Evolutionary conservation across 176 grass and related monocot species (phyloP).

Genomic region (Aechmea fasciata): DNA sequence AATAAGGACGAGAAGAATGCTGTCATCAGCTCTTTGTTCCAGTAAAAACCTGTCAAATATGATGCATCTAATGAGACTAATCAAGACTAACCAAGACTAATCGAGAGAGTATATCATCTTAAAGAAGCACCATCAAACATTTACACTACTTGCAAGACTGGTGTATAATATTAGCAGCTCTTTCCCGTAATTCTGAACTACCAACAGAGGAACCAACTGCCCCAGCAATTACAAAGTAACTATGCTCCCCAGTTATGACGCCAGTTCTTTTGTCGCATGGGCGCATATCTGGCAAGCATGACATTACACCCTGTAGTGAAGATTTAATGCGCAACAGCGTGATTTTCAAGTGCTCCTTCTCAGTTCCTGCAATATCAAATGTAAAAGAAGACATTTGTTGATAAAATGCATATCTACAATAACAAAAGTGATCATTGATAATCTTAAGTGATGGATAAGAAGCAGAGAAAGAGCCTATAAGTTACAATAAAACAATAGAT

Average conservation of each 20-base stretch:
- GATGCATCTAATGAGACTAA: conserved; percentile 23
- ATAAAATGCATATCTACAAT: neutral
- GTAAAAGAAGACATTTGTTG: neutral
- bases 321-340: conserved; percentile 87
- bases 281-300: conserved; percentile 86
- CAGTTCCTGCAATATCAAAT: conserved; percentile 42
- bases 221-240: conserved; percentile 59
- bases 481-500: too few relatives aligned
- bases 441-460: too few relatives aligned
- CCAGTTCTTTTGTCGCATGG: conserved; percentile 60
- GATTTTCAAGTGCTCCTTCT: conserved; percentile 92
- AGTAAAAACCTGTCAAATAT: conserved; percentile 67
- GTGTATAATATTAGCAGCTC: conserved; percentile 71
- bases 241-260: conserved; percentile 38
- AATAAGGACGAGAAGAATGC: conserved; percentile 79
- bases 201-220: conserved; percentile 65
- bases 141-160: conserved; percentile 64
- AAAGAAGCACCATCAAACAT: conserved; percentile 3
- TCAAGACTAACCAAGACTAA: conserved; percentile 16
- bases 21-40: conserved; percentile 88
- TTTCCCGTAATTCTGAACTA: conserved; percentile 89
- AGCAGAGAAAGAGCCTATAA: too few relatives aligned
- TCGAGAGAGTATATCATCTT: too few relatives aligned
- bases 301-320: conserved; percentile 91
- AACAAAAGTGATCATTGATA: too few relatives aligned